Evolutionary conservation across 805 yeast species (phyloP).

Genomic region (Zygosaccharomyces lentus): DNA sequence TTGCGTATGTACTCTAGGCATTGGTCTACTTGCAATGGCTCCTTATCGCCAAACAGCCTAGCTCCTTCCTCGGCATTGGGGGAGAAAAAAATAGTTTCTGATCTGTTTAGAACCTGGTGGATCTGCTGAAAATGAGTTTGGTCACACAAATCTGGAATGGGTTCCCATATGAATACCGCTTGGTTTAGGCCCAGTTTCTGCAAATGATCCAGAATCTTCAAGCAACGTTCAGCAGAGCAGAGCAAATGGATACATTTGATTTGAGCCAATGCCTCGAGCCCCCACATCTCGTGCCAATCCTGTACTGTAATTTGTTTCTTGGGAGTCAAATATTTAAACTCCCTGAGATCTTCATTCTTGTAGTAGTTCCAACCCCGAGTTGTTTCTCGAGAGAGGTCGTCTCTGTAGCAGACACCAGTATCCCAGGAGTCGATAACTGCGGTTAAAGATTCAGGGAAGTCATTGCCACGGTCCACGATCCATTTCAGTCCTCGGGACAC

Average conservation of each 20-base stretch:
- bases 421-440: constrained; percentile 53
- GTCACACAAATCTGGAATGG: constrained; percentile 71
- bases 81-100: constrained; percentile 41
- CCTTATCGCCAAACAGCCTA: constrained; percentile 47
- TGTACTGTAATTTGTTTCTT: constrained; percentile 54
- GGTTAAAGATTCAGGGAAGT: constrained; percentile 55
- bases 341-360: constrained; percentile 54
- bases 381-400: constrained; percentile 51
- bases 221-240: constrained; percentile 63
- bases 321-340: constrained; percentile 59
- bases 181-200: constrained; percentile 18
- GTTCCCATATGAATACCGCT: constrained; percentile 71
- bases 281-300: constrained; percentile 39
- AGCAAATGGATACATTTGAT: constrained; percentile 59
- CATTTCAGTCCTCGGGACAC: constrained; percentile 47
- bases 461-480: constrained; percentile 75
- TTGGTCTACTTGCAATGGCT: constrained; percentile 39
- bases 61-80: constrained; percentile 89
- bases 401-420: constrained; percentile 54
- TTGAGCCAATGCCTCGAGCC: constrained; percentile 36
- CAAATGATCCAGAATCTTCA: constrained; percentile 41
- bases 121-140: constrained; percentile 43
- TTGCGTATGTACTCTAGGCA: constrained; percentile 43
- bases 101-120: constrained; percentile 15
- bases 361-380: constrained; percentile 81